Base-by-base conservation (phyloP, 208 protist species). In the Phytomonas serpens region DNA sequence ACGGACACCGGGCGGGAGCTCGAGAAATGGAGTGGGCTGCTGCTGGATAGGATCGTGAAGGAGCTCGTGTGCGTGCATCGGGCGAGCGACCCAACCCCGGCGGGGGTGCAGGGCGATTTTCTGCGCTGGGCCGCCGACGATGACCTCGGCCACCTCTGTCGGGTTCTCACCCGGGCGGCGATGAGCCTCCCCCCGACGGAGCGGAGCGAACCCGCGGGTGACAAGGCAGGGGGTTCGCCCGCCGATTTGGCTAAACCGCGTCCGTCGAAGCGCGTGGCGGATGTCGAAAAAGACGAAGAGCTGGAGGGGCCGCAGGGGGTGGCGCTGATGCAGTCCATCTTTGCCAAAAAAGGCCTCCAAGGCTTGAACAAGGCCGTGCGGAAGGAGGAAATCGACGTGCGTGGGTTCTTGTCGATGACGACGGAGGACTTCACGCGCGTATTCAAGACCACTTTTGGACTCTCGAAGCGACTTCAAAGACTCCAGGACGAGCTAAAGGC, bases 391-490 rank as follows among this genome's bases (percentile, higher is more conserved):
- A 93, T 97, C 75, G 92, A 97, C 64, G 77, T 93, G 66, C 51
- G 70, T 5, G 85, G 93, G 5, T 97, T 97, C 61, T 69, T 92
- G 32, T 61, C 84, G 27, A 97, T 97, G 92, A 81, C 65, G 23
- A 42, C 79, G n/a, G 76, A 81, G 4, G 89, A 94, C 47, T 82
- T 94, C 32, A 77, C 80, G 65, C 78, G 67, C 10, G 83, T 93
- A 4, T 97, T 97, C 75, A 93, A 88, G 74, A 76, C 88, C 3
- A 97, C 92, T 0, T 91, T 92, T 76, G 92, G 89, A 31, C 69
- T 94, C 10, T 73, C 79, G 10, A 93, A 90, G 79, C 85, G 87
- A 34, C 79, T 97, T n/a, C 72, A 85, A 61, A 62, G 86, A 37
- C 80, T 97, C 14, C 92, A 97, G 69, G 52, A 75, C 23, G 91